phyloP scores from a whole-genome alignment of 179 eudicot species.

The Vitellaria paradoxa region DNA sequence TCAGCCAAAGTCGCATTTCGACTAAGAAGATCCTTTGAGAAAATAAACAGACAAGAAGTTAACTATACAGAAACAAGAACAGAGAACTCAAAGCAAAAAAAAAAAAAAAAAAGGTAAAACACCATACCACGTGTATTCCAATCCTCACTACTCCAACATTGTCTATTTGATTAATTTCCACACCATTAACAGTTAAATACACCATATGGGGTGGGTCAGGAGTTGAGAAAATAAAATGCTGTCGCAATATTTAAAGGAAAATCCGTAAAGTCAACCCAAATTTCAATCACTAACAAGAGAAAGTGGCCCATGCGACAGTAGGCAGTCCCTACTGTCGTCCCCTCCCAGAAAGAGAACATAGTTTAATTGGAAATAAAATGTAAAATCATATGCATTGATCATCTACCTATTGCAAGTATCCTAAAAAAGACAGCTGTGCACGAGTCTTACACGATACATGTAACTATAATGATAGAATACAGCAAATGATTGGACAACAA shows the following conservation, averaged over 20 bases:
- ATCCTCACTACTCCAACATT: not conserved
- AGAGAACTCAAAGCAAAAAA: too few species aligned
- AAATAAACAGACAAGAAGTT: not conserved
- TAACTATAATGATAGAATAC: not conserved
- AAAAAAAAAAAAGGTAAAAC: not conserved
- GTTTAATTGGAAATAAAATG: not conserved
- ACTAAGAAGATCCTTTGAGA: conserved; percentile 74
- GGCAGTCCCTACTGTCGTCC: not conserved
- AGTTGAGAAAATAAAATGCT: not conserved
- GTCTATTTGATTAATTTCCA: not conserved
- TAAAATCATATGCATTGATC: not conserved
- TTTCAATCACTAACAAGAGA: not conserved
- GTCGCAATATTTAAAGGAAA: not conserved
- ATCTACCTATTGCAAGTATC: not conserved
- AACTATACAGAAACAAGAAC: not conserved
- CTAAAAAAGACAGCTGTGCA: not conserved
- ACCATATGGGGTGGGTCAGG: not conserved
- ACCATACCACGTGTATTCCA: not conserved
- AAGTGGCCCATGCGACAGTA: not conserved
- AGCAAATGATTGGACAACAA: not conserved
- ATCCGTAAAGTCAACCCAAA: not conserved
- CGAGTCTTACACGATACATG: not conserved
- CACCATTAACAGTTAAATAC: not conserved
- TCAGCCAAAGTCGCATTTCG: conserved; percentile 81
- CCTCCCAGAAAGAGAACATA: not conserved